These are phyloP conservation scores for Monascus ruber DNA, from an alignment of 2,329 filamentous ascomycete species.

Conservation along the genomic window DNA sequence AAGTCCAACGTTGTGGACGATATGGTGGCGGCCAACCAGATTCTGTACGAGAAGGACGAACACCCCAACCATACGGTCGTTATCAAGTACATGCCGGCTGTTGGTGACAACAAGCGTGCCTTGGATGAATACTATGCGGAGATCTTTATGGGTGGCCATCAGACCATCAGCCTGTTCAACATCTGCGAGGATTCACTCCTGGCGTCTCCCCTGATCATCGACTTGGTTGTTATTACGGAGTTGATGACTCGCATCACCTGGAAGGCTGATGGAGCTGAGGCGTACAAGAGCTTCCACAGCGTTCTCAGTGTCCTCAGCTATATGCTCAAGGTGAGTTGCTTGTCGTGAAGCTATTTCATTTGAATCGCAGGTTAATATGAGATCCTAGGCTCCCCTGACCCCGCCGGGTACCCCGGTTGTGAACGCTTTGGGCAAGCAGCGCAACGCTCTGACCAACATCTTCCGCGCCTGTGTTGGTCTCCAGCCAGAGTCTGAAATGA, in stretches of 20 bases:
- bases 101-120: conserved; percentile 97
- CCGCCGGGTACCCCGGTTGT: conserved; percentile 90
- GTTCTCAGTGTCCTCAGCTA: conserved; percentile 96
- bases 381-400: conserved; percentile 69
- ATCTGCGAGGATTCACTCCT: conserved; percentile 97
- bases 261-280: conserved; percentile 54
- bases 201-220: conserved; percentile 92
- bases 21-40: conserved; percentile 92
- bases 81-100: conserved; percentile 99
- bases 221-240: conserved; percentile 83
- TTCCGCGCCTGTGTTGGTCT: conserved; percentile 95
- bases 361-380: conserved; percentile 4
- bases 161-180: conserved; percentile 97
- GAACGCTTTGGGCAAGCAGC: conserved; percentile 93
- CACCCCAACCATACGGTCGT: conserved; percentile 97
- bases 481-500: conserved; percentile 98
- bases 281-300: conserved; percentile 91
- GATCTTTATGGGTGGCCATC: conserved; percentile 97
- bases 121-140: conserved; percentile 98
- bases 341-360: neutral
- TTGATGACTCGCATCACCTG: conserved; percentile 98
- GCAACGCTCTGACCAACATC: conserved; percentile 88
- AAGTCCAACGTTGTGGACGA: conserved; percentile 99
- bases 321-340: conserved; percentile 62
- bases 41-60: conserved; percentile 84